Percentiles rank a stretch among this genome's conserved stretches.
These are phyloP conservation scores for sunflower (Helianthus annuus) DNA, from an alignment of 129 eudicot genomes.

Conservation along the genomic window DNA sequence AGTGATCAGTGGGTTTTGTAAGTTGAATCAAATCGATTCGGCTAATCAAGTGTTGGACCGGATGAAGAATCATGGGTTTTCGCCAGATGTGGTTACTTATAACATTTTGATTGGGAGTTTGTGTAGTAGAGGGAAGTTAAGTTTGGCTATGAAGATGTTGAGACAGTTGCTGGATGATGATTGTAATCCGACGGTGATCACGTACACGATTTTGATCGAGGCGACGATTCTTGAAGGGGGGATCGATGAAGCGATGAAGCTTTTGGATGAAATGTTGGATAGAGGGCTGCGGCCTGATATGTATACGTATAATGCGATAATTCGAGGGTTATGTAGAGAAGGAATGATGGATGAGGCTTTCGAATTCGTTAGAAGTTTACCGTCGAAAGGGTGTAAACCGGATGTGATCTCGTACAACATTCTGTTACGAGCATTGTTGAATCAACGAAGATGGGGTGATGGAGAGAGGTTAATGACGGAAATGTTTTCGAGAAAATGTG, in stretches of 20 bases:
- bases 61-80: slow-evolving; percentile 64
- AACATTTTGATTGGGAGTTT: slow-evolving; percentile 69
- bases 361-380: slow-evolving; percentile 52
- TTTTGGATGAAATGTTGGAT: slow-evolving; percentile 61
- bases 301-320: slow-evolving; percentile 66
- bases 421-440: slow-evolving; percentile 55
- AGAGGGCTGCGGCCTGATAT: slow-evolving; percentile 70
- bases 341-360: slow-evolving; percentile 57
- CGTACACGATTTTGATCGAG: slow-evolving; percentile 70
- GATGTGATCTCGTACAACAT: slow-evolving; percentile 64
- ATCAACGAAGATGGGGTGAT: slow-evolving; percentile 61
- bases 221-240: slow-evolving; percentile 64
- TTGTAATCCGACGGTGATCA: slow-evolving; percentile 58
- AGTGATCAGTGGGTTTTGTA: slow-evolving; percentile 72
- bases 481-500: slow-evolving; percentile 61
- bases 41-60: slow-evolving; percentile 54
- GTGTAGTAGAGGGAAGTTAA: slow-evolving; percentile 64
- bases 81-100: slow-evolving; percentile 68
- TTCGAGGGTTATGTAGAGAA: slow-evolving; percentile 72
- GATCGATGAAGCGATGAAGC: slow-evolving; percentile 61
- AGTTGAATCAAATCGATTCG: slow-evolving; percentile 55
- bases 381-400: slow-evolving; percentile 51
- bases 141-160: slow-evolving; percentile 56
- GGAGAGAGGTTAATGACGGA: slow-evolving; percentile 59
- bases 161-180: slow-evolving; percentile 51